Conservation (phyloP, 2,329 filamentous ascomycete species). For the Neofusicoccum sp. region DNA sequence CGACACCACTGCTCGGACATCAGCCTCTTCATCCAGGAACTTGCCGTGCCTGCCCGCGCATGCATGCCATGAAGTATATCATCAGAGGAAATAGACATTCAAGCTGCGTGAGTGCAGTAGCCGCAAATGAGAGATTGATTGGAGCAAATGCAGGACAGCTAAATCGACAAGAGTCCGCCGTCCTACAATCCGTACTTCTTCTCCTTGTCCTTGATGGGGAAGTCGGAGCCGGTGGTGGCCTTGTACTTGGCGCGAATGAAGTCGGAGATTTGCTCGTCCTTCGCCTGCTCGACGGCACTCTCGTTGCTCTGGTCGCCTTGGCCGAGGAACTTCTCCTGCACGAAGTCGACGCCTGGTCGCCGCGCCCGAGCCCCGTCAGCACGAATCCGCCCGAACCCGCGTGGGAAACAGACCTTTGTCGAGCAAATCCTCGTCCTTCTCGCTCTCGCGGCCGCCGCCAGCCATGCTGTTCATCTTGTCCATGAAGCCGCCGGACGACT, state of each 20-base stretch:
- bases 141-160: too few species aligned
- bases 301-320: conserved; percentile 67
- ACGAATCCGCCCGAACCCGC: too few species aligned
- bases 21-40: too few species aligned
- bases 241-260: conserved; percentile 72
- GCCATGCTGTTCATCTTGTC: conserved; percentile 70
- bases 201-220: conserved; percentile 70
- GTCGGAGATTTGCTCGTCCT: conserved; percentile 76
- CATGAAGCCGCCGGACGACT: conserved; percentile 55
- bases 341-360: conserved; percentile 65
- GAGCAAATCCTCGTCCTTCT: conserved; percentile 79
- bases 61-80: too few species aligned
- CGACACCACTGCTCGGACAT: too few species aligned
- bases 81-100: too few species aligned
- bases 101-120: too few species aligned
- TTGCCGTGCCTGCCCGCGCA: too few species aligned
- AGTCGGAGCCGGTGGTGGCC: conserved; percentile 62
- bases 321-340: conserved; percentile 73
- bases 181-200: conserved; percentile 22
- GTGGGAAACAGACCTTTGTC: conserved; percentile 66
- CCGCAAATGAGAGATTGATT: too few species aligned
- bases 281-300: conserved; percentile 72
- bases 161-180: too few species aligned
- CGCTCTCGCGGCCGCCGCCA: conserved; percentile 69
- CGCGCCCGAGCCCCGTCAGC: too few species aligned